Evolutionary conservation across 2,329 filamentous ascomycete species (phyloP).

Genomic region (Didymella exigua): DNA sequence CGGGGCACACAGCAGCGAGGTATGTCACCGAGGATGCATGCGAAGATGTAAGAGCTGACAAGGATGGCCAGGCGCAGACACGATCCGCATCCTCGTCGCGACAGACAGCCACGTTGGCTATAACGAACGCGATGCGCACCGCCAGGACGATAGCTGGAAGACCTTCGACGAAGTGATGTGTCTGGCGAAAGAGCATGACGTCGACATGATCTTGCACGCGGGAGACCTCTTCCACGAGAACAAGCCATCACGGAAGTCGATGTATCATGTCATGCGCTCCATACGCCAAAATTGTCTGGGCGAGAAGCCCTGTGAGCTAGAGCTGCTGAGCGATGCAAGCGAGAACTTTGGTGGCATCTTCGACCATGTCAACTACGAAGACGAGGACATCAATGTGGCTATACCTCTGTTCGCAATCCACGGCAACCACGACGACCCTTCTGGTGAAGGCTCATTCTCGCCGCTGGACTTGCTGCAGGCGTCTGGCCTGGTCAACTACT

Average conservation of each 20-base stretch:
- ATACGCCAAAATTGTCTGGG: conserved; percentile 92
- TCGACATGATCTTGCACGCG: conserved; percentile 95
- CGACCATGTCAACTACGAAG: conserved; percentile 96
- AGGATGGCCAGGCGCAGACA: conserved; percentile 66
- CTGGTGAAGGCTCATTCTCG: conserved; percentile 91
- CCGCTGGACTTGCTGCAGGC: conserved; percentile 90
- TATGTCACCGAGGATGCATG: conserved; percentile 20
- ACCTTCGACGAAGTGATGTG: conserved; percentile 96
- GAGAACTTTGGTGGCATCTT: conserved; percentile 89
- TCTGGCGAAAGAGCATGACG: conserved; percentile 82
- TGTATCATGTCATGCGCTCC: conserved; percentile 97
- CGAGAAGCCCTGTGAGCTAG: conserved; percentile 91
- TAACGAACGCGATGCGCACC: conserved; percentile 87
- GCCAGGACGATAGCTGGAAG: conserved; percentile 97
- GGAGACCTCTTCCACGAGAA: conserved; percentile 98
- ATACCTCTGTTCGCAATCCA: conserved; percentile 99
- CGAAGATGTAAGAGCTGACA: conserved; percentile 14
- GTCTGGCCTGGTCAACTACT: conserved; percentile 93
- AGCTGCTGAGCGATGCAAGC: conserved; percentile 91
- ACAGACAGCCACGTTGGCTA: conserved; percentile 99
- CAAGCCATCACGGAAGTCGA: conserved; percentile 90
- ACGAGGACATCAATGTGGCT: conserved; percentile 93
- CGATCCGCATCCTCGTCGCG: conserved; percentile 89
- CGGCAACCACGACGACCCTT: conserved; percentile 97
- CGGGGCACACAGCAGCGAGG: conserved; percentile 37